Conservation (phyloP, 2,329 filamentous ascomycete genomes). For the Magnaporthiopsis incrustans region DNA sequence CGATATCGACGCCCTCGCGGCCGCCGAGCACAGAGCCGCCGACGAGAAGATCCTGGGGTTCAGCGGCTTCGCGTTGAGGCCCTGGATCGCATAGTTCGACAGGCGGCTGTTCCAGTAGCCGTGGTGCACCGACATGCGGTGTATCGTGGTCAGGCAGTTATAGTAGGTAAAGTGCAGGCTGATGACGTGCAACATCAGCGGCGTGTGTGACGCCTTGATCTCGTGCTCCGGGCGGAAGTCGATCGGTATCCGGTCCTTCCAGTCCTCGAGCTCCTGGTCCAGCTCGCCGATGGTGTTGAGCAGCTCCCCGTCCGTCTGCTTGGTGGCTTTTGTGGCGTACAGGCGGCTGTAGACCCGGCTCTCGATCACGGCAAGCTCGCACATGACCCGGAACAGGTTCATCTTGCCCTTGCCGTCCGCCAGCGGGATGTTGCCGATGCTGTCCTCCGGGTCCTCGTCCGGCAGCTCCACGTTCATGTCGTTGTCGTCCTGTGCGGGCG, state of each 20-base stretch:
- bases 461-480: constrained; percentile 94
- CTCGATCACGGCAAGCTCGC: constrained; percentile 83
- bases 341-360: constrained; percentile 89
- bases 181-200: constrained; percentile 88
- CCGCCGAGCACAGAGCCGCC: constrained; percentile 84
- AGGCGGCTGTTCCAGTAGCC: constrained; percentile 96
- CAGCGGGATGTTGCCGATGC: constrained; percentile 88
- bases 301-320: constrained; percentile 85
- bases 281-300: constrained; percentile 94
- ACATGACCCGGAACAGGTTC: constrained; percentile 91
- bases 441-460: constrained; percentile 81
- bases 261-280: constrained; percentile 81
- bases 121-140: constrained; percentile 96
- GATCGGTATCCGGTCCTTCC: constrained; percentile 92
- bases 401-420: constrained; percentile 85
- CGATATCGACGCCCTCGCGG: constrained; percentile 86
- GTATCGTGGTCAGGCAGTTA: constrained; percentile 94
- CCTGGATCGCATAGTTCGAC: constrained; percentile 91
- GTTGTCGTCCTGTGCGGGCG: constrained; percentile 55
- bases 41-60: constrained; percentile 95
- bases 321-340: constrained; percentile 87
- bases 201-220: constrained; percentile 86
- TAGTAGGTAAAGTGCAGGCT: constrained; percentile 96
- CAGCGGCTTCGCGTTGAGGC: constrained; percentile 79
- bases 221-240: constrained; percentile 97